Evolutionary conservation across 495 filamentous ascomycete genomes (phyloP).

Genomic region (Aspergillus ostianus): DNA sequence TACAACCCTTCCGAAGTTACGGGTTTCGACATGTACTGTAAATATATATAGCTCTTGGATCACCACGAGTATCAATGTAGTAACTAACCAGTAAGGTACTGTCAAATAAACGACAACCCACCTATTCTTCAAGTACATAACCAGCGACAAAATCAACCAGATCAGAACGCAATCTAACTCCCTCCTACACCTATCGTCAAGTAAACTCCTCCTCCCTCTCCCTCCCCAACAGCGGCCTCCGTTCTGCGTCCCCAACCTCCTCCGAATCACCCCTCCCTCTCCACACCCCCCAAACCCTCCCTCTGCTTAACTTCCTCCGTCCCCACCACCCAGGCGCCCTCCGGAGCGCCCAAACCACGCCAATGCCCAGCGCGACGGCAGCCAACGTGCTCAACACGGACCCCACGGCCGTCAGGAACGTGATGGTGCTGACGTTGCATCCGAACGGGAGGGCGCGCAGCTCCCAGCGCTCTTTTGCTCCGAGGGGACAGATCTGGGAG

Average conservation of each 20-base stretch:
- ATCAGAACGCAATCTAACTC: no score
- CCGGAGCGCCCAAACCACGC: conserved; percentile 24
- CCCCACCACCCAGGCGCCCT: conserved; percentile 24
- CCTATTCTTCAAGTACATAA: no score
- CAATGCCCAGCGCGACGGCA: conserved; percentile 27
- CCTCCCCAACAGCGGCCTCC: conserved; percentile 25
- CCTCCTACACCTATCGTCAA: no score
- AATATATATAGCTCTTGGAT: no score
- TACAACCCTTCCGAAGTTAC: no score
- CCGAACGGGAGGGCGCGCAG: conserved; percentile 48
- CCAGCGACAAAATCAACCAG: no score
- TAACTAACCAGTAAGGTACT: no score
- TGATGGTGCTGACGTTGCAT: conserved; percentile 50
- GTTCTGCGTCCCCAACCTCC: conserved; percentile 6
- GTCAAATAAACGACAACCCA: no score
- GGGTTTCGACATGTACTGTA: no score
- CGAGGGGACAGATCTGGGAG: conserved; percentile 47
- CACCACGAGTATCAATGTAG: no score
- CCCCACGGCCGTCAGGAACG: conserved; percentile 41
- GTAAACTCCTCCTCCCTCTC: neutral
- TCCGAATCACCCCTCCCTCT: conserved; percentile 6
- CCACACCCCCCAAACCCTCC: conserved; percentile 9
- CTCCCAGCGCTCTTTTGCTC: conserved; percentile 51
- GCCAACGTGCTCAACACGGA: conserved; percentile 37
- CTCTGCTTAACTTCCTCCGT: conserved; percentile 18